Evolutionary conservation across 352 stramenopile genomes (phyloP).

Genomic region (Globisporangium iwayamae): DNA sequence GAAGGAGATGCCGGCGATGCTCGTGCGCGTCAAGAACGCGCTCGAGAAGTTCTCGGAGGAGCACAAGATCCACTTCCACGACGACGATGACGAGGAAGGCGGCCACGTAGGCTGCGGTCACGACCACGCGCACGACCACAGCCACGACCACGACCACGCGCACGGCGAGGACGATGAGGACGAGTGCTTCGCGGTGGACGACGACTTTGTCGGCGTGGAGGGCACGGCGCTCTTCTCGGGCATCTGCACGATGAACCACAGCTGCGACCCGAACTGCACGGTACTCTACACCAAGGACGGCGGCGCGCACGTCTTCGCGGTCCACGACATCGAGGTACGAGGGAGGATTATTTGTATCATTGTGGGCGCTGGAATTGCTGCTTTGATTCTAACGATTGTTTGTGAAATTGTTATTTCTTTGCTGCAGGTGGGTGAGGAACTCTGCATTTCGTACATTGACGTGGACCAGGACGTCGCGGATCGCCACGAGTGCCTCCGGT

Average conservation of each 20-base stretch:
- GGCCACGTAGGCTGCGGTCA: constrained; percentile 22
- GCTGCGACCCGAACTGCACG: constrained; percentile 90
- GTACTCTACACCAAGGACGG: constrained; percentile 87
- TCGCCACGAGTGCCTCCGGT: constrained; percentile 76
- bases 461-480: constrained; percentile 72
- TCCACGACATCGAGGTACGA: constrained; percentile 48
- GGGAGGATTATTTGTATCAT: not conserved
- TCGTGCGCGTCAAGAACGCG: constrained; percentile 61
- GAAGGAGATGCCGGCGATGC: constrained; percentile 54
- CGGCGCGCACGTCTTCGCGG: constrained; percentile 64
- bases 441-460: constrained; percentile 96
- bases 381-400: not conserved
- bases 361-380: not conserved
- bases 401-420: not conserved
- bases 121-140: constrained; percentile 24
- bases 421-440: constrained; percentile 85
- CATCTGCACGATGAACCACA: constrained; percentile 97
- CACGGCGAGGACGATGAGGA: constrained; percentile 42
- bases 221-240: constrained; percentile 92
- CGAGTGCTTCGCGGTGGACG: constrained; percentile 39
- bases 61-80: constrained; percentile 36
- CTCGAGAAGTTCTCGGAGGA: constrained; percentile 68
- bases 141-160: constrained; percentile 19
- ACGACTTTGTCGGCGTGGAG: constrained; percentile 93
- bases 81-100: constrained; percentile 29